These are phyloP conservation scores for Coniferiporia weirii DNA, from an alignment of 1,284 basidiomycete genomes.

Conservation along the genomic window DNA sequence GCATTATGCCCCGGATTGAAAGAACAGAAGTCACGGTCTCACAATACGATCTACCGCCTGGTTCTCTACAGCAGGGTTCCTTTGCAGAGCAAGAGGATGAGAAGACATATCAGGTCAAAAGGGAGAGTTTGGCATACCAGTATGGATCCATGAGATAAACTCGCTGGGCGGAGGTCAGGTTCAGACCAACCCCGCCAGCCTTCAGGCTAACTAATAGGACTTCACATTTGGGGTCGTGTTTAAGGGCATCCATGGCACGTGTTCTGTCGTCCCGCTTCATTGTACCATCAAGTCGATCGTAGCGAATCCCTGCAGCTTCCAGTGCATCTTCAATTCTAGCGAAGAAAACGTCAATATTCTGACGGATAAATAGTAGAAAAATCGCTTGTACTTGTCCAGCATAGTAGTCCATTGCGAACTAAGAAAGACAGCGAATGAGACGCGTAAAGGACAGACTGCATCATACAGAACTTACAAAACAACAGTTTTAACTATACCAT, in stretches of 20 bases:
- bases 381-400: slow-evolving; percentile 75
- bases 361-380: slow-evolving; percentile 5
- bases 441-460: slow-evolving; percentile 6
- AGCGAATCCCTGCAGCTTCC: slow-evolving; percentile 73
- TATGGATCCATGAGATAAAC: slow-evolving; percentile 96
- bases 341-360: slow-evolving; percentile 20
- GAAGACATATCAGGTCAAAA: slow-evolving; percentile 1
- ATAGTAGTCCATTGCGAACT: slow-evolving; percentile 96
- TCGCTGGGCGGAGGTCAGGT: slow-evolving; percentile 87
- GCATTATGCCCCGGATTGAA: slow-evolving; percentile 19
- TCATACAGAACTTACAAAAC: slow-evolving; percentile 69
- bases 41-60: slow-evolving; percentile 93
- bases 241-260: slow-evolving; percentile 85
- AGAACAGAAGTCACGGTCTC: slow-evolving; percentile 26
- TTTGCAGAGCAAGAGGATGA: slow-evolving; percentile 27
- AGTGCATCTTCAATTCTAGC: slow-evolving; percentile 83
- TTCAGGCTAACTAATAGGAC: slow-evolving; percentile 93
- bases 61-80: slow-evolving; percentile 96
- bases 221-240: slow-evolving; percentile 79
- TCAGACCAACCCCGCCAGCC: slow-evolving; percentile 95
- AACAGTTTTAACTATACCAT: slow-evolving; percentile 76
- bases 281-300: slow-evolving; percentile 90
- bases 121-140: slow-evolving; percentile 51
- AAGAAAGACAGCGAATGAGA: slow-evolving; percentile 14
- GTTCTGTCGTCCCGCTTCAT: slow-evolving; percentile 95